Evolutionary conservation across 805 yeast genomes (phyloP), one percentile per base, ranked within the genome.

Genomic region (Maudiozyma turicensis): DNA sequence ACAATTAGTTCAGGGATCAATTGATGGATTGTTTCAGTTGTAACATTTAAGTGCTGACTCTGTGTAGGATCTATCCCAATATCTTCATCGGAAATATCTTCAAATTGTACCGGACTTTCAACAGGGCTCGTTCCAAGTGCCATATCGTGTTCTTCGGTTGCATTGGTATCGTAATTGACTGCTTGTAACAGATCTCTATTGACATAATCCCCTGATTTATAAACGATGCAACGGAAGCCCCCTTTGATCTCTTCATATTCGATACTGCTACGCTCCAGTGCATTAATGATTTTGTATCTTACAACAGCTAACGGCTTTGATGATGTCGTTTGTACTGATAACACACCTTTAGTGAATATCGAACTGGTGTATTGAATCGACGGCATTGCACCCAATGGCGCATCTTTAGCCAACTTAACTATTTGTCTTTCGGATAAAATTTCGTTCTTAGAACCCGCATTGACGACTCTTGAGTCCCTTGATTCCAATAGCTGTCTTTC

Each of bases 281-380:
- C 90, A 14, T 80, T 75, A 32, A 90, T 85, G 37, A 90, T 81
- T 62, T 85, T 89, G 60, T 84, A 81, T 47, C 97, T 77, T 48
- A 90, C 89, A 52, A 86, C 84, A 9, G 95, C 89, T 49, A 90
- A 72, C 13, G 96, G 91, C 59, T 87, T 88, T 6, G 96, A 86
- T 1, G 96, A 88, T 0, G 98, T 90, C 1, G 95, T 86, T 68
- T 89, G 96, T 45, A 90, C 97, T 51, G 91, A 82, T 68, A 90
- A 90, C 61, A 91, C 89, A 1, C 97, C 97, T 61, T 89, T 87
- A 64, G 91, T 74, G 71, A 88, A 88, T 55, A 90, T 74, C 1
- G 95, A 88, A 67, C 82, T 83, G 50, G 96, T 95, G 62, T 81
- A 86, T 61, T 90, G 96, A 63, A 91, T 88, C 0, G 96, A 88